Conservation (phyloP, 805 yeast genomes). For the Teunomyces cretensis region DNA sequence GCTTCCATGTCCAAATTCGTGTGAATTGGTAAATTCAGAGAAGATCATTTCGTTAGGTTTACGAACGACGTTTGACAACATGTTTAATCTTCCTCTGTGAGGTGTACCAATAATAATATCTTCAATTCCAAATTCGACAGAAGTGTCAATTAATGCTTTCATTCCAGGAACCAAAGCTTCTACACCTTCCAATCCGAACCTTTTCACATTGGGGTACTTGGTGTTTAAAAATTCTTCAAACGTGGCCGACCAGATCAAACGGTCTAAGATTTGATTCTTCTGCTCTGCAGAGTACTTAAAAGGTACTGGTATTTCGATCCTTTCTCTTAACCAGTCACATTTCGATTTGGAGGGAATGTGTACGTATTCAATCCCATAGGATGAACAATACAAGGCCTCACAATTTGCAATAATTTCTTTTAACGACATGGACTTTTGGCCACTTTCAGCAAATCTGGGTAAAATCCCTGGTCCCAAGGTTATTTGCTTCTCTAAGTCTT, state of each 20-base stretch:
- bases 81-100: constrained; percentile 97
- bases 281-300: constrained; percentile 80
- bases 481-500: constrained; percentile 79
- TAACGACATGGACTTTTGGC: constrained; percentile 65
- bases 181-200: constrained; percentile 98
- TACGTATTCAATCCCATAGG: constrained; percentile 92
- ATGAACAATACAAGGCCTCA: constrained; percentile 81
- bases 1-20: constrained; percentile 89
- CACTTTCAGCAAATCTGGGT: constrained; percentile 78
- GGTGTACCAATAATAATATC: constrained; percentile 99
- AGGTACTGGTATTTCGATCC: constrained; percentile 90
- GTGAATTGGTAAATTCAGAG: constrained; percentile 91
- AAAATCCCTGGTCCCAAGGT: constrained; percentile 96
- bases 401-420: constrained; percentile 75
- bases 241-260: constrained; percentile 93
- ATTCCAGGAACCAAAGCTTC: constrained; percentile 96
- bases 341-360: constrained; percentile 93
- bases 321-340: constrained; percentile 98
- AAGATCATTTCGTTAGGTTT: constrained; percentile 98
- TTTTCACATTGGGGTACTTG: constrained; percentile 96
- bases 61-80: constrained; percentile 96
- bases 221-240: constrained; percentile 91
- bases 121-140: constrained; percentile 90
- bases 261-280: constrained; percentile 93
- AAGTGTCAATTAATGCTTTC: constrained; percentile 89